phyloP scores from a whole-genome alignment of 1,284 basidiomycete species.

The Taiwanofungus camphoratus region DNA sequence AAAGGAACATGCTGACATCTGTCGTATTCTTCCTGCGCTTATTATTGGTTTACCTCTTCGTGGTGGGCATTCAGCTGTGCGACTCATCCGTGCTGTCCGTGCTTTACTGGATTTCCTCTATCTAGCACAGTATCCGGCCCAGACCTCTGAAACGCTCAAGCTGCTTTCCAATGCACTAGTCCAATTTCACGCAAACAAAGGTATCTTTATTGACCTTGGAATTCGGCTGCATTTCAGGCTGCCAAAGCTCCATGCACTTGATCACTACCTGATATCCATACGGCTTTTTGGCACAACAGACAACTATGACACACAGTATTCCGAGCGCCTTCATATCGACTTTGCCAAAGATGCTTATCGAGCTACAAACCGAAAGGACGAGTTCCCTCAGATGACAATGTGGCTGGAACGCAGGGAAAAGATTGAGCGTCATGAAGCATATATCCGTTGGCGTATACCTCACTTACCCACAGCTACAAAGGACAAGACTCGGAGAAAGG shows the following conservation, averaged over 20 bases:
- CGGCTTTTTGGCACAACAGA: slow-evolving; percentile 19
- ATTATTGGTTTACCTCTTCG: slow-evolving; percentile 14
- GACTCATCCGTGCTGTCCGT: slow-evolving; percentile 15
- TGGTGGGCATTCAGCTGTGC: slow-evolving; percentile 3
- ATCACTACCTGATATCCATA: slow-evolving; percentile 23
- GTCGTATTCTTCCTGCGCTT: slow-evolving; percentile 15
- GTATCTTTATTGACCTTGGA: slow-evolving; percentile 22
- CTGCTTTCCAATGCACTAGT: slow-evolving; percentile 17
- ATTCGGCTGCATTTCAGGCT: slow-evolving; percentile 25
- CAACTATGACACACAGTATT: slow-evolving; percentile 25
- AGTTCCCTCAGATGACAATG: slow-evolving; percentile 29
- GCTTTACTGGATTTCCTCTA: slow-evolving; percentile 24
- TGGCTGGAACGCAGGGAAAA: slow-evolving; percentile 30
- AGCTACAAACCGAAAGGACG: slow-evolving; percentile 29
- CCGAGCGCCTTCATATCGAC: slow-evolving; percentile 29
- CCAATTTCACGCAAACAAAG: slow-evolving; percentile 28
- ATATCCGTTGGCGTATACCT: slow-evolving; percentile 20
- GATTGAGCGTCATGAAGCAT: slow-evolving; percentile 17
- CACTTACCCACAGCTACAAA: not conserved
- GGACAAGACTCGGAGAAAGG: not conserved
- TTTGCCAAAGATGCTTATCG: slow-evolving; percentile 27
- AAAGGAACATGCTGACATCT: slow-evolving; percentile 19
- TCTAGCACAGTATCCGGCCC: slow-evolving; percentile 23
- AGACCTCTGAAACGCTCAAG: slow-evolving; percentile 19
- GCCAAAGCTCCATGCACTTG: slow-evolving; percentile 26